Percentiles rank a stretch among this genome's conserved stretches.
phyloP scores from a whole-genome alignment of 2,329 filamentous ascomycete species.

The Trichocomaceae sp. region DNA sequence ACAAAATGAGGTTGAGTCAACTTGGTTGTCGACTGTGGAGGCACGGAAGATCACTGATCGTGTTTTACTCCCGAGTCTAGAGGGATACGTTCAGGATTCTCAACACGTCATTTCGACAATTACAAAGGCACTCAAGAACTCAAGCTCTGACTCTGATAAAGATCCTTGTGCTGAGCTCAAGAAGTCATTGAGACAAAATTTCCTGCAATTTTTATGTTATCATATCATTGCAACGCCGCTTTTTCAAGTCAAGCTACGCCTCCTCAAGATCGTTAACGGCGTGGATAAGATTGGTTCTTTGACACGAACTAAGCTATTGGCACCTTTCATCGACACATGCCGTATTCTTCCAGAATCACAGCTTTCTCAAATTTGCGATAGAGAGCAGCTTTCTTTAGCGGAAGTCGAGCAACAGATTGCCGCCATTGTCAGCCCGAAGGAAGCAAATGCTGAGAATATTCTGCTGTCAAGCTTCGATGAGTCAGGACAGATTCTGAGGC shows the following conservation, averaged over 20 bases:
- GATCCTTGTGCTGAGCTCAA: conserved; percentile 49
- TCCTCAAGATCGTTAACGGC: conserved; percentile 66
- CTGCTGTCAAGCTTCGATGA: conserved; percentile 48
- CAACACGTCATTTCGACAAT: conserved; percentile 62
- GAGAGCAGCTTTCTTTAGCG: conserved; percentile 42
- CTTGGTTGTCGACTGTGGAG: conserved; percentile 53
- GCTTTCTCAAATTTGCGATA: conserved; percentile 44
- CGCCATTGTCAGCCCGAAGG: conserved; percentile 48
- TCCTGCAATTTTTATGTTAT: conserved; percentile 66
- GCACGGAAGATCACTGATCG: conserved; percentile 56
- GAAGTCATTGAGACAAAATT: conserved; percentile 55
- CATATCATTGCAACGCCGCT: conserved; percentile 66
- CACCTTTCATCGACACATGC: conserved; percentile 70
- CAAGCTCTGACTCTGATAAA: conserved; percentile 21
- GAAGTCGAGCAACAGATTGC: conserved; percentile 51
- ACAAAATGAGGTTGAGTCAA: conserved; percentile 35
- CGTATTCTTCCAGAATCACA: conserved; percentile 48
- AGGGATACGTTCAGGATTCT: conserved; percentile 78
- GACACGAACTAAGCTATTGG: conserved; percentile 65
- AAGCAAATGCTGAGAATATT: conserved; percentile 51
- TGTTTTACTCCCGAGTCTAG: conserved; percentile 66
- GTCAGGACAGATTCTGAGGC: conserved; percentile 37
- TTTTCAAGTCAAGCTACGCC: conserved; percentile 59
- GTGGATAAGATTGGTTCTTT: conserved; percentile 66
- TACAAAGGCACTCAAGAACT: conserved; percentile 53